Percentiles rank a stretch among this genome's conserved stretches.
Conservation (phyloP, 1,284 basidiomycete species). For the Moesziomyces globuligerus region DNA sequence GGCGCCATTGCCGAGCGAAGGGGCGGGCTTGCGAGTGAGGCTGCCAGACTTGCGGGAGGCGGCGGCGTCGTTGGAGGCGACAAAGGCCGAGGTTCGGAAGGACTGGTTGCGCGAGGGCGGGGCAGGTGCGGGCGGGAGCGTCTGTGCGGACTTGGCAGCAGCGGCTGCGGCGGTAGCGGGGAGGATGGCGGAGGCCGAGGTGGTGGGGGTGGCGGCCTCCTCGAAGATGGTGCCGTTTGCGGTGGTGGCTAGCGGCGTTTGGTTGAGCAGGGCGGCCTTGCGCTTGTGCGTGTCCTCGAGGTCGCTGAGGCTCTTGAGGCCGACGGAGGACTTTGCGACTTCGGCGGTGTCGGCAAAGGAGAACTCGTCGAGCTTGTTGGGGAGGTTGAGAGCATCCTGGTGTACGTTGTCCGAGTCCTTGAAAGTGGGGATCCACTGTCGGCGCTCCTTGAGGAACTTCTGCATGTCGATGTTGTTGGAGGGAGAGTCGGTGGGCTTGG, state of each 20-base stretch:
- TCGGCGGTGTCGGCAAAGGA: constrained; percentile 22
- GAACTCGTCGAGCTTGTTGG: constrained; percentile 39
- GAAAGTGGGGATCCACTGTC: constrained; percentile 55
- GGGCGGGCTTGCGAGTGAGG: constrained; percentile 25
- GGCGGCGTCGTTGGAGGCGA: constrained; percentile 11
- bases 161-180: constrained; percentile 1
- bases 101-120: constrained; percentile 46
- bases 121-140: constrained; percentile 22
- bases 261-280: constrained; percentile 40
- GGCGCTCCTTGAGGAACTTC: constrained; percentile 57
- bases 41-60: constrained; percentile 18
- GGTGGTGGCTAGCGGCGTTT: constrained; percentile 16
- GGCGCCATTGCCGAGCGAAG: constrained; percentile 8
- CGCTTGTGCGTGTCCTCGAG: constrained; percentile 57
- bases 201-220: constrained; percentile 25
- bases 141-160: constrained; percentile 3
- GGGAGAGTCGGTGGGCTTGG: constrained; percentile 23
- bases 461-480: constrained; percentile 45
- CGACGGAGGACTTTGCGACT: constrained; percentile 15
- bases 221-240: constrained; percentile 44
- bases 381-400: constrained; percentile 18
- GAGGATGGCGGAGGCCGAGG: constrained; percentile 1
- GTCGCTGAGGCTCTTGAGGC: constrained; percentile 52
- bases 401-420: constrained; percentile 29
- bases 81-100: constrained; percentile 42